These are phyloP conservation scores for Microcera coccophila DNA, from an alignment of 2,329 filamentous ascomycete species.

Conservation along the genomic window DNA sequence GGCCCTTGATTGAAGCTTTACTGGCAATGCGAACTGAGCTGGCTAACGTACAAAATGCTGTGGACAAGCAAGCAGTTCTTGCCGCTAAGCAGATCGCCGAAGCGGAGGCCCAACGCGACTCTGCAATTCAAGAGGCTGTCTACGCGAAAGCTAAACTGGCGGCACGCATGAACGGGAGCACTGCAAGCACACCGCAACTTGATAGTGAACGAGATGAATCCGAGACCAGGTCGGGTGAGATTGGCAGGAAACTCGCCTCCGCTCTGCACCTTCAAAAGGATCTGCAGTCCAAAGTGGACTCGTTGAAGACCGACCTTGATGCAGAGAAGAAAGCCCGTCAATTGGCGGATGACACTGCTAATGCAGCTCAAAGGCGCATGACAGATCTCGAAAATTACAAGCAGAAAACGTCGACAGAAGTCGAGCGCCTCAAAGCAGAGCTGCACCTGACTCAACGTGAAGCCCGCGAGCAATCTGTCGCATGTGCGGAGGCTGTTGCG, in stretches of 20 bases:
- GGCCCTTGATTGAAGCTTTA: slow-evolving; percentile 85
- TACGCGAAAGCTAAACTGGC: slow-evolving; percentile 93
- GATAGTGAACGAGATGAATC: slow-evolving; percentile 62
- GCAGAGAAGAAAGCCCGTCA: slow-evolving; percentile 77
- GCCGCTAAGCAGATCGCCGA: slow-evolving; percentile 89
- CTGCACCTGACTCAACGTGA: slow-evolving; percentile 75
- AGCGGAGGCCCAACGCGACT: slow-evolving; percentile 89
- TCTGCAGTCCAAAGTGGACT: slow-evolving; percentile 71
- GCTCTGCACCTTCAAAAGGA: slow-evolving; percentile 76
- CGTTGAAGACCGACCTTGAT: slow-evolving; percentile 65
- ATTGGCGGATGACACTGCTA: slow-evolving; percentile 82
- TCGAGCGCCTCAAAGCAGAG: slow-evolving; percentile 81
- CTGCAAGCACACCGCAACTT: slow-evolving; percentile 55
- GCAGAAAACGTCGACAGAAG: slow-evolving; percentile 77
- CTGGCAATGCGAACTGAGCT: slow-evolving; percentile 88
- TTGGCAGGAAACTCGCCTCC: slow-evolving; percentile 77
- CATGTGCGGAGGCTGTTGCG: slow-evolving; percentile 70
- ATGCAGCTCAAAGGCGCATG: slow-evolving; percentile 77
- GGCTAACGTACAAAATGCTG: slow-evolving; percentile 80
- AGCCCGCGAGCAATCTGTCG: slow-evolving; percentile 76
- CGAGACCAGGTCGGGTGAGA: slow-evolving; percentile 54
- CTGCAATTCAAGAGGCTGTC: slow-evolving; percentile 88
- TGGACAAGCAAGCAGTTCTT: slow-evolving; percentile 80
- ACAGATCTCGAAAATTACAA: slow-evolving; percentile 78
- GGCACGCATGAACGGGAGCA: slow-evolving; percentile 65